Evolutionary conservation across 139 green algal genomes (phyloP).

Genomic region (Dunaliella primolecta): DNA sequence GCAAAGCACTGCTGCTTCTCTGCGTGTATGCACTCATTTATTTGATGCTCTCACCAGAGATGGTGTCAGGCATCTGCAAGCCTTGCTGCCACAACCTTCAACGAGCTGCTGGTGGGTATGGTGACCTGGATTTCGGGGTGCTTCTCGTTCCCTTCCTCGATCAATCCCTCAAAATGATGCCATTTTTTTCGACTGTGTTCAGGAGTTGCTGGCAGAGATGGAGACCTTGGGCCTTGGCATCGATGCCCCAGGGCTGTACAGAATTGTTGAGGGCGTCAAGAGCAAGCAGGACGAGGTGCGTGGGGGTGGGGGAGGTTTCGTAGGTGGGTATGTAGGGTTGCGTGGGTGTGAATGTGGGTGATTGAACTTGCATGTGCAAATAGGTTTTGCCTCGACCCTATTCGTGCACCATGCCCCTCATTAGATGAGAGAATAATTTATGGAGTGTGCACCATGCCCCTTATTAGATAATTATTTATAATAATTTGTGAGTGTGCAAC

Average conservation of each 20-base stretch:
- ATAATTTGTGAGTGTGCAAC: too few relatives aligned
- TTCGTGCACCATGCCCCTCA: not conserved
- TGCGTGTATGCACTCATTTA: not conserved
- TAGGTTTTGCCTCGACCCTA: too few relatives aligned
- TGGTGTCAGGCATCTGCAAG: not conserved
- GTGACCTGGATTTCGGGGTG: too few relatives aligned
- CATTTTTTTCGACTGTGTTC: not conserved
- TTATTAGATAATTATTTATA: too few relatives aligned
- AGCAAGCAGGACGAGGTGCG: not conserved
- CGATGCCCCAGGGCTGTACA: not conserved
- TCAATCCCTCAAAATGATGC: not conserved
- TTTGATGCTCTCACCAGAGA: not conserved
- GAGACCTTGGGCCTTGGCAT: not conserved
- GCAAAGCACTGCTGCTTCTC: not conserved
- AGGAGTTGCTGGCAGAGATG: not conserved
- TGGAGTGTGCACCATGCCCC: too few relatives aligned
- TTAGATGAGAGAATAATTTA: too few relatives aligned
- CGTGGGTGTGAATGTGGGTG: not conserved
- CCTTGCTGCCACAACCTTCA: too few relatives aligned
- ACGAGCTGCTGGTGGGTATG: too few relatives aligned
- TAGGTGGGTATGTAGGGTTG: not conserved
- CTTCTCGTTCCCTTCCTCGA: not conserved
- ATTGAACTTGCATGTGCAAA: not conserved
- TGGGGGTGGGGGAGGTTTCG: not conserved
- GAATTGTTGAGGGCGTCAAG: not conserved